These are phyloP conservation scores for Nidularia pulvinata DNA, from an alignment of 768 basidiomycete species.

Conservation along the genomic window DNA sequence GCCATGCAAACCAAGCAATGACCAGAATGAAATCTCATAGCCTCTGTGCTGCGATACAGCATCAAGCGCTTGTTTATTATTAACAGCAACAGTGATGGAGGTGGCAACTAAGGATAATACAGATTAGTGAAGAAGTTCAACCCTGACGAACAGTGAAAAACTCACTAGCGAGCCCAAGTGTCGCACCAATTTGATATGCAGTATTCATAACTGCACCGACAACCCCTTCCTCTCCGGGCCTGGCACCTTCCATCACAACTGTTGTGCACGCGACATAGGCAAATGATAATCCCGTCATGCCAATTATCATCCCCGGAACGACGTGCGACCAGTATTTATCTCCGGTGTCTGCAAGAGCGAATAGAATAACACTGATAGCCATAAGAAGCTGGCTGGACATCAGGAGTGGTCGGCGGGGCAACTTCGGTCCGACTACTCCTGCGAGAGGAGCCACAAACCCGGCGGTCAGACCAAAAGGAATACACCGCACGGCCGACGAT, in stretches of 20 bases:
- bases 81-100: background rate
- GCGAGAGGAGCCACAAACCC: background rate
- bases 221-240: background rate
- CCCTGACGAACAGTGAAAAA: background rate
- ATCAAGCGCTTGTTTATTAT: background rate
- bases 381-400: background rate
- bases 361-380: conserved; percentile 20
- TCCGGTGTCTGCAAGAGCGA: conserved; percentile 35
- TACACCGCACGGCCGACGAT: background rate
- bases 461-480: background rate
- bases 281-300: conserved; percentile 38
- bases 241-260: background rate
- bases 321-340: conserved; percentile 38
- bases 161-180: background rate
- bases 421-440: background rate
- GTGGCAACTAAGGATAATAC: background rate
- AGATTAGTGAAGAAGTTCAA: background rate
- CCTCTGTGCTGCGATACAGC: background rate
- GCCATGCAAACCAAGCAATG: background rate
- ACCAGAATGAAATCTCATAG: background rate
- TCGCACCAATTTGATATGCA: background rate
- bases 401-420: background rate
- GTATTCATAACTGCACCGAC: background rate
- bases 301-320: conserved; percentile 47
- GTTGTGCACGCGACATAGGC: conserved; percentile 20